Evolutionary conservation across 805 yeast species (phyloP).

Genomic region (Saturnispora quitensis): DNA sequence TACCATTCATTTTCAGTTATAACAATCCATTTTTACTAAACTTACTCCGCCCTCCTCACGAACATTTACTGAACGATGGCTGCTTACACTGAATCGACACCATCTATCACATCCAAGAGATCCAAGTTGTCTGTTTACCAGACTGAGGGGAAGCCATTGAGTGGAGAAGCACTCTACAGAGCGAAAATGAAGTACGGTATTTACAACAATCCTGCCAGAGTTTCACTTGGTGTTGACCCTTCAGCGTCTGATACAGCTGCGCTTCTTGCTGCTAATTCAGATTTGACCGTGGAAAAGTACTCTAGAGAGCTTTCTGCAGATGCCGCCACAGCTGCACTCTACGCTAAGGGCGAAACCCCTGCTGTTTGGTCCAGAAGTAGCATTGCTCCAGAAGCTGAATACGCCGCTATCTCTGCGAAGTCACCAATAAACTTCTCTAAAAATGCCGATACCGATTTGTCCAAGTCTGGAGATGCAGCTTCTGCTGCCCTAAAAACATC

Average conservation of each 20-base stretch:
- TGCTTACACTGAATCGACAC: constrained; percentile 23
- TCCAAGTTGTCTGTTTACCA: constrained; percentile 46
- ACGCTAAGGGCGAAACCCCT: constrained; percentile 37
- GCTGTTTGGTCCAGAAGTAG: constrained; percentile 39
- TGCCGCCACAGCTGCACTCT: constrained; percentile 58
- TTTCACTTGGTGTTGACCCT: constrained; percentile 53
- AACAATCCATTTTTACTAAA: not conserved
- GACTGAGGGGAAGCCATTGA: constrained; percentile 59
- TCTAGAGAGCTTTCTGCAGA: constrained; percentile 51
- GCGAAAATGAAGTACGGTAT: constrained; percentile 66
- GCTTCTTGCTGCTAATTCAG: constrained; percentile 58
- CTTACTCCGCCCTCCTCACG: not conserved
- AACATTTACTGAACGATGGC: constrained; percentile 12
- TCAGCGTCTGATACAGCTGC: constrained; percentile 74
- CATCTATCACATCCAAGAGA: constrained; percentile 23
- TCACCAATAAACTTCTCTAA: constrained; percentile 24
- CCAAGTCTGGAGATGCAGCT: constrained; percentile 32
- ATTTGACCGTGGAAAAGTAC: constrained; percentile 55
- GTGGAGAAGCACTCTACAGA: constrained; percentile 66
- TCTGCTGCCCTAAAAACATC: constrained; percentile 28
- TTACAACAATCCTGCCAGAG: constrained; percentile 42
- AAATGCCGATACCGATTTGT: constrained; percentile 22
- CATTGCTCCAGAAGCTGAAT: constrained; percentile 39
- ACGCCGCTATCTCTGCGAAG: constrained; percentile 33
- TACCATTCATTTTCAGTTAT: not conserved